Evolutionary conservation across 176 grass and related monocot species (phyloP).

Genomic region (Dactylis glomerata): DNA sequence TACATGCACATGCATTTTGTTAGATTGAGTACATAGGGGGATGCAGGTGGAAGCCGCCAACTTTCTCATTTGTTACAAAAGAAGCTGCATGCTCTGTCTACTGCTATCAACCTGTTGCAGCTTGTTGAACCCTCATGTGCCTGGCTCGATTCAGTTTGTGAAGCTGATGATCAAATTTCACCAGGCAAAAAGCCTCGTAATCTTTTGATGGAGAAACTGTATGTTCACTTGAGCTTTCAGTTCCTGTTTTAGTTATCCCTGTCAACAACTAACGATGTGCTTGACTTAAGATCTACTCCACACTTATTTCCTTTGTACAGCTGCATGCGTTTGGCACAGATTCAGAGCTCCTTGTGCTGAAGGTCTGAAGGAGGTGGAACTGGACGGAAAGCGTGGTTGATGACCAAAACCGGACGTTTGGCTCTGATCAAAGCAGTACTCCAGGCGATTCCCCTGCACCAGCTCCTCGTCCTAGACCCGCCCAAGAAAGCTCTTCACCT

Average conservation of each 20-base stretch:
- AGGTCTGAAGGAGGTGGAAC: no score
- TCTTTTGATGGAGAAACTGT: slow-evolving; percentile 64
- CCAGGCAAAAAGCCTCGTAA: slow-evolving; percentile 73
- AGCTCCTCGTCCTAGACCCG: no score
- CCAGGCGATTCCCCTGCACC: no score
- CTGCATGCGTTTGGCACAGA: slow-evolving; percentile 43
- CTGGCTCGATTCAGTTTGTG: slow-evolving; percentile 69
- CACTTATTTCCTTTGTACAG: slow-evolving; percentile 43
- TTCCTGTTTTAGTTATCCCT: slow-evolving; percentile 13
- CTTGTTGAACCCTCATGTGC: slow-evolving; percentile 84
- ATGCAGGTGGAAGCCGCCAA: slow-evolving; percentile 44
- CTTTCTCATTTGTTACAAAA: slow-evolving; percentile 60
- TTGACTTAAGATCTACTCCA: slow-evolving; percentile 23
- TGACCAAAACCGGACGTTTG: no score
- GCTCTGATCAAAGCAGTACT: no score
- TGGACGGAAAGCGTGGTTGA: no score
- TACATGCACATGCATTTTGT: slow-evolving; percentile 87
- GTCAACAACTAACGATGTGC: not conserved
- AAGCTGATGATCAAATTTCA: slow-evolving; percentile 51
- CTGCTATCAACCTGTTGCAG: slow-evolving; percentile 84
- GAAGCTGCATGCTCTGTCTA: slow-evolving; percentile 78
- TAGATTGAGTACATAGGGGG: slow-evolving; percentile 76
- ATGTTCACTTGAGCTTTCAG: slow-evolving; percentile 41
- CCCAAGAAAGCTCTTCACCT: no score
- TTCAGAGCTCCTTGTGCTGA: slow-evolving; percentile 49